A percentile compares a stretch with the other conserved stretches of the same genome.
Evolutionary conservation across 331 rosid genomes (phyloP).

Genomic region (Phaseolus coccineus): DNA sequence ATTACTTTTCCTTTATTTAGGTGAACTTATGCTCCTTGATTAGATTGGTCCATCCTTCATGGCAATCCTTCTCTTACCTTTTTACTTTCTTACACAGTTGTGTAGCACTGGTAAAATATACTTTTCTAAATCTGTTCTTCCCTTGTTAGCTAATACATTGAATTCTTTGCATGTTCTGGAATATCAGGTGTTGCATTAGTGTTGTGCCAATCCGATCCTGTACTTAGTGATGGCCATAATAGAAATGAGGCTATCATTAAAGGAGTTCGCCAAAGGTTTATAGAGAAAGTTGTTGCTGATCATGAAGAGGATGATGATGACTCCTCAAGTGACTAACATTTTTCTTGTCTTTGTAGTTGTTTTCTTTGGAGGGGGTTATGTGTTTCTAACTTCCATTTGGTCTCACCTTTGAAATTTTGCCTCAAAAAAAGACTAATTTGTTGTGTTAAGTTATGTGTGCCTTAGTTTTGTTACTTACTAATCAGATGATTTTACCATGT

Average conservation of each 20-base stretch:
- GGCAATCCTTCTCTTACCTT: not conserved
- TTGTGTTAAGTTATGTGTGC: too few species aligned
- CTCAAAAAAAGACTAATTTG: too few species aligned
- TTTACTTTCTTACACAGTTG: not conserved
- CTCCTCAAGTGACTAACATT: constrained; percentile 75
- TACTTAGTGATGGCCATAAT: constrained; percentile 78
- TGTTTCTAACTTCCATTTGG: too few species aligned
- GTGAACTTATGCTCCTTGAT: too few species aligned
- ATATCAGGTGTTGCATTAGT: constrained; percentile 84
- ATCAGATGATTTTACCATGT: too few species aligned
- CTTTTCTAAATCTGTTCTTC: too few species aligned
- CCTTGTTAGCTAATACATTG: not conserved
- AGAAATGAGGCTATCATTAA: constrained; percentile 76
- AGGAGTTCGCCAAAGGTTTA: constrained; percentile 75
- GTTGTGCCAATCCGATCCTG: constrained; percentile 92
- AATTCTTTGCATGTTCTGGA: not conserved
- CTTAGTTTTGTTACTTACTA: too few species aligned
- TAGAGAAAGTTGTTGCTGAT: constrained; percentile 80
- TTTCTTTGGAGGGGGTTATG: not conserved
- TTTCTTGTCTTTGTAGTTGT: constrained; percentile 1
- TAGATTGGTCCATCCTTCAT: too few species aligned
- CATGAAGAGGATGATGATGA: constrained; percentile 80
- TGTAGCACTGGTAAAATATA: not conserved
- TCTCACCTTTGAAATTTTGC: too few species aligned
- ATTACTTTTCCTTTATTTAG: too few species aligned